phyloP scores from a whole-genome alignment of 345 rosid genomes.

The Murraya paniculata region DNA sequence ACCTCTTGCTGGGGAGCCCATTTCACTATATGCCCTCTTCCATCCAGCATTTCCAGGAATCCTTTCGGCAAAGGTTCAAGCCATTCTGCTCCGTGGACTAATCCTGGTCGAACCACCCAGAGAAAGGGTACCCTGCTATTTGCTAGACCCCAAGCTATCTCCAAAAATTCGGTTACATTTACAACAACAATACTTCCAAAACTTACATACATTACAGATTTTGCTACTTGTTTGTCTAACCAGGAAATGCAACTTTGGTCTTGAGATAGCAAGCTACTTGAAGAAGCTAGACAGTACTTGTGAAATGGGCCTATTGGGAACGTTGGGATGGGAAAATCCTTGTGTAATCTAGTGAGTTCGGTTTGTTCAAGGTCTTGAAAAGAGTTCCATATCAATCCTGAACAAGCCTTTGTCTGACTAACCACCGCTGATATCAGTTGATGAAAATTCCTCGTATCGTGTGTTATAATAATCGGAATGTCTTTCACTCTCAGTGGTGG shows the following conservation, averaged over 20 bases:
- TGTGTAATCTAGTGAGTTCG: constrained; percentile 20
- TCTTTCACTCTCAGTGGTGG: constrained; percentile 48
- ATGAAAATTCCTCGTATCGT: constrained; percentile 13
- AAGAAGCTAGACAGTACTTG: constrained; percentile 27
- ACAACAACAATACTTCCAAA: constrained; percentile 56
- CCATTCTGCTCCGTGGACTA: constrained; percentile 30
- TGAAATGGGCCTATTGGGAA: constrained; percentile 56
- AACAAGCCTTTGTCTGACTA: constrained; percentile 30
- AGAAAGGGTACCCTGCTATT: constrained; percentile 47
- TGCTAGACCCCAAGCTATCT: constrained; percentile 56
- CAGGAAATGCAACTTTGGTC: constrained; percentile 42
- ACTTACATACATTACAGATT: constrained; percentile 55
- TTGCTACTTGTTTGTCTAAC: constrained; percentile 45
- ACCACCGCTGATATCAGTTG: constrained; percentile 13
- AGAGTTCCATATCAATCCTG: constrained; percentile 56
- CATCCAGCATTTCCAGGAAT: constrained; percentile 36
- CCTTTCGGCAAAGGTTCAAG: constrained; percentile 39
- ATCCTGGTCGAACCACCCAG: constrained; percentile 63
- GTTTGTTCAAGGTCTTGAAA: constrained; percentile 46
- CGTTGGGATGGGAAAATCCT: constrained; percentile 27
- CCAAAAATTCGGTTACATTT: constrained; percentile 36
- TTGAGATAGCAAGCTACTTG: constrained; percentile 29
- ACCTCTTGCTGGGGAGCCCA: constrained; percentile 73
- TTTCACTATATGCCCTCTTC: constrained; percentile 48
- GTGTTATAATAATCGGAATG: constrained; percentile 27